These are phyloP conservation scores for Bryum argenteum DNA, from an alignment of 225 moss, liverwort and hornwort species.

Conservation along the genomic window DNA sequence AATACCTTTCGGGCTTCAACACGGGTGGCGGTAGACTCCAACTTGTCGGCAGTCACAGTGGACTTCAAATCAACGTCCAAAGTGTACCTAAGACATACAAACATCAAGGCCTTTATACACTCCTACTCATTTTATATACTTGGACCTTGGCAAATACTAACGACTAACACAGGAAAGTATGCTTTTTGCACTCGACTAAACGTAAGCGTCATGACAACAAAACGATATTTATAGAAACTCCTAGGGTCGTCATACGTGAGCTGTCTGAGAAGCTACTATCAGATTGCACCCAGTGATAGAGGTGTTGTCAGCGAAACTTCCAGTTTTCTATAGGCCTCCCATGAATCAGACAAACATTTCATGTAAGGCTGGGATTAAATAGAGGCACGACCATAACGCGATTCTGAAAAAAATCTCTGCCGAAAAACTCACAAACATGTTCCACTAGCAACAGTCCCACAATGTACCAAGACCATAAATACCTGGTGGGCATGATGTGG, in stretches of 20 bases:
- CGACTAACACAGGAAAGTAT: not conserved
- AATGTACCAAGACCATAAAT: not conserved
- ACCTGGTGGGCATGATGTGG: constrained; percentile 91
- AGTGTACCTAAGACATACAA: constrained; percentile 51
- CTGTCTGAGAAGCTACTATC: constrained; percentile 41
- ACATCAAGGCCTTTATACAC: not conserved
- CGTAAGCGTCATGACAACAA: not conserved
- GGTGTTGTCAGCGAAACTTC: constrained; percentile 41
- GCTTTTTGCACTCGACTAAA: not conserved
- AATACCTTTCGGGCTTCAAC: constrained; percentile 71
- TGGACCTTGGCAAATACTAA: not conserved
- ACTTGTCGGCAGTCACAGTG: constrained; percentile 62
- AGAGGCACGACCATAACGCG: constrained; percentile 1
- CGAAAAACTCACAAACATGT: too few species aligned
- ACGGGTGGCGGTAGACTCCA: constrained; percentile 60
- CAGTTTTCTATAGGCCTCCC: constrained; percentile 31
- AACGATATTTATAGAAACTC: not conserved
- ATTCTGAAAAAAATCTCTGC: too few species aligned
- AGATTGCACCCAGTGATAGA: constrained; percentile 36
- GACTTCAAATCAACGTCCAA: constrained; percentile 79
- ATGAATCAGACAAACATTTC: constrained; percentile 44
- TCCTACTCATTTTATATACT: not conserved
- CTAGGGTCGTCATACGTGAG: not conserved
- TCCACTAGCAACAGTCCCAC: too few species aligned
- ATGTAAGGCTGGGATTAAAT: constrained; percentile 33